Percentiles rank a stretch among this genome's conserved stretches.
Evolutionary conservation across 164 flowering plant species (phyloP).

Genomic region (Tinospora cordifolia): DNA sequence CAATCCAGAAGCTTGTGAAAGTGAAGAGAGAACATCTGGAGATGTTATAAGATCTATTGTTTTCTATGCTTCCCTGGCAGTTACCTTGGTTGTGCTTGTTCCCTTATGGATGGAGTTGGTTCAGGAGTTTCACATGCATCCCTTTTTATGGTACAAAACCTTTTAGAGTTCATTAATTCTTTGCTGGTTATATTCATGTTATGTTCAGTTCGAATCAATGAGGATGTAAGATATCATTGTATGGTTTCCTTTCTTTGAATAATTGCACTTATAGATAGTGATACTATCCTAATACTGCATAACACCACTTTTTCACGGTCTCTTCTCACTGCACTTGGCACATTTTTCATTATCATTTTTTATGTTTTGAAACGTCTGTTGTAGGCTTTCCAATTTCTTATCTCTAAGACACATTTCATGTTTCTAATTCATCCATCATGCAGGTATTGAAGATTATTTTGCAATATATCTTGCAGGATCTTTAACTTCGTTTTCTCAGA

Average conservation of each 20-base stretch:
- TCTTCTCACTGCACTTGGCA: no score
- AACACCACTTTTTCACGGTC: background rate
- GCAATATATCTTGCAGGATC: constrained; percentile 45
- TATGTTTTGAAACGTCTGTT: background rate
- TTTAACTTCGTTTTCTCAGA: constrained; percentile 62
- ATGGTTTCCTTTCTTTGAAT: background rate
- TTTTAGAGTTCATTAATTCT: constrained; percentile 1
- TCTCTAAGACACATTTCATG: background rate
- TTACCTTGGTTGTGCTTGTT: constrained; percentile 34
- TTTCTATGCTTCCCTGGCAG: constrained; percentile 49
- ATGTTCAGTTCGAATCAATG: background rate
- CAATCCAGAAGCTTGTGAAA: constrained; percentile 15
- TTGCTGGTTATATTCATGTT: constrained; percentile 1
- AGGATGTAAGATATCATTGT: background rate
- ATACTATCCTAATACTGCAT: background rate
- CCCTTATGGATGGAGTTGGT: constrained; percentile 90
- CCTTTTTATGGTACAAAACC: constrained; percentile 62
- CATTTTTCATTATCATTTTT: background rate
- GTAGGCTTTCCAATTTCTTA: no score
- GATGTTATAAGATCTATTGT: constrained; percentile 45
- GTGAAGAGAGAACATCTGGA: constrained; percentile 17
- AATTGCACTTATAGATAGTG: background rate
- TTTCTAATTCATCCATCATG: background rate
- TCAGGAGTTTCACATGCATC: constrained; percentile 64
- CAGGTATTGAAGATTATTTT: background rate